phyloP scores from a whole-genome alignment of 2,329 filamentous ascomycete genomes.

The Aphanocladium album region DNA sequence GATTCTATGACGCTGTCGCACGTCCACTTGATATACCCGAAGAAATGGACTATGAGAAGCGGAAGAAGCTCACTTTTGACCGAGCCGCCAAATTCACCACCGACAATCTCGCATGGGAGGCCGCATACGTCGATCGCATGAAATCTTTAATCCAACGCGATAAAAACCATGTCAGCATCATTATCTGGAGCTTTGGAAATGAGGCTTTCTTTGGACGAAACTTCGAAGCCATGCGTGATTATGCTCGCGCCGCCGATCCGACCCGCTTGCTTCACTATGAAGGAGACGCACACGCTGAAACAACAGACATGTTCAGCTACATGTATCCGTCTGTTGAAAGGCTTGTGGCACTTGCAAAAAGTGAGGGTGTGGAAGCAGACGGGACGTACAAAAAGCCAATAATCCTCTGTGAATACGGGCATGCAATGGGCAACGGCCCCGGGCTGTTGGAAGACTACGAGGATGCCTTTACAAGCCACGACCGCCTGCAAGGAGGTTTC shows the following conservation, averaged over 20 bases:
- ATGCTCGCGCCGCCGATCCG: conserved; percentile 52
- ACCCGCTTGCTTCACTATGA: conserved; percentile 62
- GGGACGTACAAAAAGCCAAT: conserved; percentile 52
- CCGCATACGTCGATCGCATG: conserved; percentile 64
- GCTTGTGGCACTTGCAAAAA: conserved; percentile 39
- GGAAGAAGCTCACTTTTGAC: conserved; percentile 51
- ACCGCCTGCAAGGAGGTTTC: conserved; percentile 60
- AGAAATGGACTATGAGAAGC: conserved; percentile 54
- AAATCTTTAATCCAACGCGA: conserved; percentile 60
- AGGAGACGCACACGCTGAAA: conserved; percentile 53
- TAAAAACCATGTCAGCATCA: conserved; percentile 65
- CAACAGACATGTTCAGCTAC: conserved; percentile 61
- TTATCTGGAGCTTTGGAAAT: conserved; percentile 70
- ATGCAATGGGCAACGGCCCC: conserved; percentile 72
- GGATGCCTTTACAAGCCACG: conserved; percentile 55
- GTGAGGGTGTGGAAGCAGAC: conserved; percentile 37
- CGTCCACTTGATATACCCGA: conserved; percentile 48
- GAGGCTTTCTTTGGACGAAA: conserved; percentile 69
- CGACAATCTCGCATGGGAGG: conserved; percentile 56
- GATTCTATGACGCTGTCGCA: conserved; percentile 46
- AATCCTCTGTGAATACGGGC: conserved; percentile 53
- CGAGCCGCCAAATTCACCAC: conserved; percentile 54
- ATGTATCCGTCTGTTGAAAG: conserved; percentile 59
- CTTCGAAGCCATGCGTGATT: conserved; percentile 62
- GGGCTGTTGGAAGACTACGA: conserved; percentile 66